Base-by-base conservation (phyloP, 2,329 filamentous ascomycete species). In the Exserohilum rostratum region DNA sequence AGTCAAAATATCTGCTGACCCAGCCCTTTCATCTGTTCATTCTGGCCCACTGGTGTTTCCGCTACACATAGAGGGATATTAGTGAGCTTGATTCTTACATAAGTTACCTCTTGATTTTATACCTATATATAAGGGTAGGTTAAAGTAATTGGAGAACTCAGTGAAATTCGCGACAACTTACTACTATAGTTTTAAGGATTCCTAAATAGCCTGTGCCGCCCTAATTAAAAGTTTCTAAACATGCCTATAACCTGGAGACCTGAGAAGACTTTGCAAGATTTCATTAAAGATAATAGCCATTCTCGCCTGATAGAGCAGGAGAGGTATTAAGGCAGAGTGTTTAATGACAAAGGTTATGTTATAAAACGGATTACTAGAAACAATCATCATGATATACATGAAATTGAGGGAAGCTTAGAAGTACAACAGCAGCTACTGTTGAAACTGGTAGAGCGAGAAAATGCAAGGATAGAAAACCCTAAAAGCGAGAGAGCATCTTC, bases 371-470 rank as follows among this genome's bases (percentile, higher is more conserved):
- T 29, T 5, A 48, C 33, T 15, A 46, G 38, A 51, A 37, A 49
- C 5, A 39, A 50, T 31, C 5, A 42, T 45, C 45, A 37, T 25
- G 22, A 55, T 55, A 50, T 42, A 45, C 42, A 60, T 18, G 44
- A 57, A 18, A 31, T 52, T 42, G 31, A 57, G 29, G 46, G 47
- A 46, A 52, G 29, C 47, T 52, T 60, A 25, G 57, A 51, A 18
- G 47, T 60, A 20, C 47, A 60, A 46, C 55, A 50, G 49, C 22
- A 51, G 2, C 50, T 60, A 11, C 46, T 60, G 31, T 44, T 52
- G 27, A 60, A 57, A 49, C 57, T 60, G 55, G 57, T 50, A 30
- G 57, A 47, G 53, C 34, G 38, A 38, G 57, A 60, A 44, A 60
- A 57, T 57, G 9, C n/a, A 6, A 40, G 49, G 13, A 57, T 50